phyloP scores from a whole-genome alignment of 768 basidiomycete genomes.

The Suillus fuscotomentosus region DNA sequence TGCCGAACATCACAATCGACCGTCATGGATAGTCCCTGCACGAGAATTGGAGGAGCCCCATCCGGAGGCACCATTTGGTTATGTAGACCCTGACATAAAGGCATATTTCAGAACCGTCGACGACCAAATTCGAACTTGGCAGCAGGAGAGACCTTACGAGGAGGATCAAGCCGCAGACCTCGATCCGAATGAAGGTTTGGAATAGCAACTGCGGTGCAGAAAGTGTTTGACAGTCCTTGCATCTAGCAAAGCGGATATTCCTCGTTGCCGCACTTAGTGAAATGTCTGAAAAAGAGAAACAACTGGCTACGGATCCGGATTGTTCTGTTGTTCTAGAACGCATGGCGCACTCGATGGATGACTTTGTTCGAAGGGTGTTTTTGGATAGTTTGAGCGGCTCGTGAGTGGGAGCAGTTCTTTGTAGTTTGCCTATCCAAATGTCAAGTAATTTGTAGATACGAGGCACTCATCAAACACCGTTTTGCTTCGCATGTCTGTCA shows the following conservation, averaged over 20 bases:
- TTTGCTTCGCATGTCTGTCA: slow-evolving; percentile 97
- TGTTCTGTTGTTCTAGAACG: slow-evolving; percentile 89
- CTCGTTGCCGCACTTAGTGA: slow-evolving; percentile 81
- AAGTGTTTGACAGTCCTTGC: background rate
- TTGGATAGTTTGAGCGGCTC: slow-evolving; percentile 84
- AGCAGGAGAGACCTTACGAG: slow-evolving; percentile 40
- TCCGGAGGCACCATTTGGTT: slow-evolving; percentile 83
- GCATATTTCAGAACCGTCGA: slow-evolving; percentile 92
- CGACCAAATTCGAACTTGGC: slow-evolving; percentile 85
- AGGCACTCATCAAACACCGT: slow-evolving; percentile 66
- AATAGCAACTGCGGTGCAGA: background rate
- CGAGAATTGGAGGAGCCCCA: slow-evolving; percentile 41
- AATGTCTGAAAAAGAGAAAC: slow-evolving; percentile 85
- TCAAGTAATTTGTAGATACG: slow-evolving; percentile 45
- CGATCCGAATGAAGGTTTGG: slow-evolving; percentile 72
- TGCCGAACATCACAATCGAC: slow-evolving; percentile 33
- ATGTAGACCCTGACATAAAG: slow-evolving; percentile 86
- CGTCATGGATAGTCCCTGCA: slow-evolving; percentile 69
- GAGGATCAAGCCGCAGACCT: slow-evolving; percentile 45
- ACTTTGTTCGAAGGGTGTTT: slow-evolving; percentile 91
- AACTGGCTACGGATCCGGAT: slow-evolving; percentile 90
- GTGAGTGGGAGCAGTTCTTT: slow-evolving; percentile 48
- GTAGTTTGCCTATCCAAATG: slow-evolving; percentile 8
- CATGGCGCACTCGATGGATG: slow-evolving; percentile 91
- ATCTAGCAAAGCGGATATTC: slow-evolving; percentile 70